Evolutionary conservation across 805 yeast species (phyloP), one percentile per base, ranked within the genome.

Genomic region (Saitoella complicata): DNA sequence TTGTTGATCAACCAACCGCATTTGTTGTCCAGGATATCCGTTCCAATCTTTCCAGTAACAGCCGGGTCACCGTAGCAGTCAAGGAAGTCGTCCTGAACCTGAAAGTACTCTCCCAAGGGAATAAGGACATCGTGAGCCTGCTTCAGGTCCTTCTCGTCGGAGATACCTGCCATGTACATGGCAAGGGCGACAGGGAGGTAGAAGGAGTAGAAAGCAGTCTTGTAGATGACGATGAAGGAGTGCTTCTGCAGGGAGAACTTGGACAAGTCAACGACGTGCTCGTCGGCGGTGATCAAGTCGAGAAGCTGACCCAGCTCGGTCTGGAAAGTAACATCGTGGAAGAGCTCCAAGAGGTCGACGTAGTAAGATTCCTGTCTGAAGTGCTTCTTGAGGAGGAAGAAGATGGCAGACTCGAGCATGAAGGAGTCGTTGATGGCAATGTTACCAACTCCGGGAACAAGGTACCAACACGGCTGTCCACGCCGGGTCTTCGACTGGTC

Each of bases 391-490:
- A 91, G 72, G 51, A 91, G 66, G 48, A 85, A 68, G 66, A 91
- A 91, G 55, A 91, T 86, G 40, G 94, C 85, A 46, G 88, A 93
- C 66, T 91, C 98, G 53, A 91, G 72, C 91, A 91, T 84, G 64
- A 91, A 91, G 3, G 98, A 76, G 60, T 91, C 99, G 59, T 91
- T 91, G 64, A 91, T 91, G 48, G 99, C 98, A 60, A 91, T 80
- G 61, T 85, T 85, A 37, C 83, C 84, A 48, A 91, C 95, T 37
- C 31, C 36, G n/a, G 10, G 53, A 34, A 46, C 50, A 13, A 71
- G 76, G 70, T 86, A 91, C 98, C 98, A 91, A 66, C 98, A 91
- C 53, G 95, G 91, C 66, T 88, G 96, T 48, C 96, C 98, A 63
- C 98, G 80, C 72, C 98, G 82, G 38, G 98, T 91, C 62, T 84